Evolutionary conservation across 106 monocot species (phyloP).

Genomic region (Cymbidium sinense): DNA sequence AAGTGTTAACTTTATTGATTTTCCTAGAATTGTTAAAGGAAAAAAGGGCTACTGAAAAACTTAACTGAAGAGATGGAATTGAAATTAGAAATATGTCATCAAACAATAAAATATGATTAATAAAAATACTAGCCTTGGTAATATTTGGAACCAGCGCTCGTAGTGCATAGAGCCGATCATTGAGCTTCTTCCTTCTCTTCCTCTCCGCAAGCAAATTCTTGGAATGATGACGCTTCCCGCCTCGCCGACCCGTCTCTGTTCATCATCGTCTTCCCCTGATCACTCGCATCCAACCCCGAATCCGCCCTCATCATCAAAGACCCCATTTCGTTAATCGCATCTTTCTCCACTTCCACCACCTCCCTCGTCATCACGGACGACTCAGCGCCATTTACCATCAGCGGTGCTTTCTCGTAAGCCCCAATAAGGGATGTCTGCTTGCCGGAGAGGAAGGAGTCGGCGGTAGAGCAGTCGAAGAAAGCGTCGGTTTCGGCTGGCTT

Average conservation of each 20-base stretch:
- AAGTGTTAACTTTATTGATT: too few species aligned
- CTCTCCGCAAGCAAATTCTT: slow-evolving; percentile 92
- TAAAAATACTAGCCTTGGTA: slow-evolving; percentile 43
- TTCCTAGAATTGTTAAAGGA: too few species aligned
- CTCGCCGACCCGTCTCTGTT: slow-evolving; percentile 18
- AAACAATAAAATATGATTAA: background rate
- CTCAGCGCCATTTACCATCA: background rate
- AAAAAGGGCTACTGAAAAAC: too few species aligned
- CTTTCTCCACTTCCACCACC: slow-evolving; percentile 23
- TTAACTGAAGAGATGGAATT: too few species aligned
- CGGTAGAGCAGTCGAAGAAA: slow-evolving; percentile 17
- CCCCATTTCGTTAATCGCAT: background rate
- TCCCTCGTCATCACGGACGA: background rate
- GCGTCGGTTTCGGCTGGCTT: background rate
- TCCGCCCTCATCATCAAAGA: slow-evolving; percentile 8
- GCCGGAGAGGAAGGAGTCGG: slow-evolving; percentile 11
- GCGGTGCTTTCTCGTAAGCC: slow-evolving; percentile 10
- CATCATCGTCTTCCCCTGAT: slow-evolving; percentile 55
- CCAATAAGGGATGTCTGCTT: background rate
- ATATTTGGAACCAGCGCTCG: slow-evolving; percentile 88
- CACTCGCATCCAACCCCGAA: slow-evolving; percentile 50
- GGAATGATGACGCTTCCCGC: slow-evolving; percentile 45
- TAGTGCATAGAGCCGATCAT: slow-evolving; percentile 63
- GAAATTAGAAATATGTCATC: background rate
- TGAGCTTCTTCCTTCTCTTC: slow-evolving; percentile 91